These are phyloP conservation scores for Allium fistulosum DNA, from an alignment of 106 monocot genomes.

Conservation along the genomic window DNA sequence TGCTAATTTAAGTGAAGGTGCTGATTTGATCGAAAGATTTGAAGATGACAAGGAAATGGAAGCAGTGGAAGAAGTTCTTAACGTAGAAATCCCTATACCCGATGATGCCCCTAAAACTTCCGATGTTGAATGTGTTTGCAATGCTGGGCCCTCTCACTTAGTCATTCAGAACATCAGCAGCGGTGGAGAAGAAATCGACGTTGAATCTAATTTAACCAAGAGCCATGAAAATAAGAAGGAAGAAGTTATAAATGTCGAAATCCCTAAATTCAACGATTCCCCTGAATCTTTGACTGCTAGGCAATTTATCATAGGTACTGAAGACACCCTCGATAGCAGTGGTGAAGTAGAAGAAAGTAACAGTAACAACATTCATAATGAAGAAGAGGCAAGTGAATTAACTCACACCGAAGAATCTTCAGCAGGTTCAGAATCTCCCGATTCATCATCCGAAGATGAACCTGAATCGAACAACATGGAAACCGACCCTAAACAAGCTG, in stretches of 20 bases:
- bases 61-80: conserved; percentile 14
- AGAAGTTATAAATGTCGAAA: background rate
- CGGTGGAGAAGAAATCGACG: too few relatives aligned
- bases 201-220: too few relatives aligned
- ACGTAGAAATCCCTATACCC: conserved; percentile 12
- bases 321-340: background rate
- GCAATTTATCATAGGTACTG: too few relatives aligned
- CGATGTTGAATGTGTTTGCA: background rate
- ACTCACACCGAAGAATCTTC: conserved; percentile 17
- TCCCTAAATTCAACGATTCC: background rate
- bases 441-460: conserved; percentile 30
- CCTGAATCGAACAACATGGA: conserved; percentile 22
- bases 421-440: conserved; percentile 22
- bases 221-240: background rate
- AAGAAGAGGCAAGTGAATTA: conserved; percentile 11
- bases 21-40: too few relatives aligned
- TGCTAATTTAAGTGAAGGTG: too few relatives aligned
- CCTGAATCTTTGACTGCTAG: too few relatives aligned
- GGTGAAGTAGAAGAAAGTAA: background rate
- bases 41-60: conserved; percentile 20
- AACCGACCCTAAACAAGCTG: conserved; percentile 4
- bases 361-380: background rate
- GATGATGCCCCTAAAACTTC: conserved; percentile 16
- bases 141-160: background rate
- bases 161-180: conserved; percentile 8